phyloP scores from a whole-genome alignment of 768 basidiomycete genomes.

The Gautieria morchelliformis region DNA sequence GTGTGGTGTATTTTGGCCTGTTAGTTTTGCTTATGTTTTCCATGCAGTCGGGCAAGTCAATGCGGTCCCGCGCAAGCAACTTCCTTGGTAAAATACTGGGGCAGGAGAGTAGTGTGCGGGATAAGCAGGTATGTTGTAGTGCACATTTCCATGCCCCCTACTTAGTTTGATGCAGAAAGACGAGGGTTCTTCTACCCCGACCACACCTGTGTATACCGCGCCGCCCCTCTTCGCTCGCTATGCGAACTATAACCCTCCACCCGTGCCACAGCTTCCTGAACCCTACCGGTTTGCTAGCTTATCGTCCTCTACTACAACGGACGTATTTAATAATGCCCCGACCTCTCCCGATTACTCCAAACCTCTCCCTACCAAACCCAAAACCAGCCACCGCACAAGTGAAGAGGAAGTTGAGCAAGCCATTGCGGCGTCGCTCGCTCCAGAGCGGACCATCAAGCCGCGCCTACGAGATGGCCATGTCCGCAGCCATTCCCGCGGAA shows the following conservation, averaged over 20 bases:
- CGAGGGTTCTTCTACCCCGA: neutral
- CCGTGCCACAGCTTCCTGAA: conserved; percentile 44
- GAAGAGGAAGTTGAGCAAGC: conserved; percentile 38
- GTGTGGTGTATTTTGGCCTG: neutral
- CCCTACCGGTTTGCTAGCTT: conserved; percentile 19
- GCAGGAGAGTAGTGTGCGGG: conserved; percentile 44
- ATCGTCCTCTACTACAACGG: neutral
- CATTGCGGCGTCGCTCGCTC: conserved; percentile 22
- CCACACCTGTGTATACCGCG: conserved; percentile 4
- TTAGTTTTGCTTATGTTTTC: conserved; percentile 2
- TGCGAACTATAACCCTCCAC: conserved; percentile 26
- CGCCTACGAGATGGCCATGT: conserved; percentile 16
- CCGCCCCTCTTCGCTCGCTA: conserved; percentile 5
- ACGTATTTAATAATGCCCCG: conserved; percentile 9
- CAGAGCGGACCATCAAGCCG: conserved; percentile 15
- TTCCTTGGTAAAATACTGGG: conserved; percentile 76
- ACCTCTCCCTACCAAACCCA: conserved; percentile 48
- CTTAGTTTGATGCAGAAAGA: too few species aligned
- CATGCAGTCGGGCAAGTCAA: conserved; percentile 38
- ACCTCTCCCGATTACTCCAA: conserved; percentile 35
- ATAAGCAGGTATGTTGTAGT: conserved; percentile 49
- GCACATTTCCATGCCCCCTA: conserved; percentile 8
- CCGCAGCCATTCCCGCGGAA: conserved; percentile 16
- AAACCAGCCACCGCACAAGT: neutral
- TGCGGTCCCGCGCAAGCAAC: conserved; percentile 54